Evolutionary conservation across 1,284 basidiomycete species (phyloP), one percentile per base, ranked within the genome.

Genomic region (Moesziomyces antarcticus): DNA sequence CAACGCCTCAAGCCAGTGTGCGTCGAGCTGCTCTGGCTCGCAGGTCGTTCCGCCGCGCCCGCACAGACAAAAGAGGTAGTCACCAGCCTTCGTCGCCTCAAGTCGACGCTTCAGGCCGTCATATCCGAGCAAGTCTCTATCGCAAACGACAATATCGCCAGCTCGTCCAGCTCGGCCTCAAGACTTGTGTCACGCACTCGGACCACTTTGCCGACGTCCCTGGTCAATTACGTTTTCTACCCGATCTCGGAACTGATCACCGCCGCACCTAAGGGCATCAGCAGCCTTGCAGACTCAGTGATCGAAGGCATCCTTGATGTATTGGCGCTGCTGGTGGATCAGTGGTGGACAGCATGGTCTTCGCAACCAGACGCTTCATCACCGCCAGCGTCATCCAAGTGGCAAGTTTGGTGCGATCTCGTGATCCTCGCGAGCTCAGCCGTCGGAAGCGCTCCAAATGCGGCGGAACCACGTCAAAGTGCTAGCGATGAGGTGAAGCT

Each of bases 221-320:
- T 83, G 14, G 56, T 82, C 42, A 69, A 80, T 45, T 83, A 82
- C 45, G 62, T 81, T 45, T 83, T 83, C 46, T 83, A 77, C 44
- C 81, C 81, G 8, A 24, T 83, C 14, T 74, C 80, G 3, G 75
- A 82, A 47, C 79, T 83, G 37, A 68, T 83, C 25, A 53, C 59
- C 8, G 3, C 55, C 3, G 58, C 60, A 11, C 68, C 71, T 0
- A 40, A 44, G 11, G 78, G 79, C 14, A 51, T 73, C 14, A 46
- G 57, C 6, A 60, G 55, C 13, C 50, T 82, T 25, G 58, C 80
- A 0, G 76, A 81, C 44, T 61, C 70, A 3, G 63, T 76, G 10
- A 42, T 49, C 3, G 63, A 78, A 27, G 51, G 41, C 5, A 22
- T 63, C 0, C 74, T 82, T 43, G 56, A 49, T 1, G 60, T 71